Percentiles rank a stretch among this genome's conserved stretches.
Conservation (phyloP, 208 protist species). For the Blastocrithidia nonstop region DNA sequence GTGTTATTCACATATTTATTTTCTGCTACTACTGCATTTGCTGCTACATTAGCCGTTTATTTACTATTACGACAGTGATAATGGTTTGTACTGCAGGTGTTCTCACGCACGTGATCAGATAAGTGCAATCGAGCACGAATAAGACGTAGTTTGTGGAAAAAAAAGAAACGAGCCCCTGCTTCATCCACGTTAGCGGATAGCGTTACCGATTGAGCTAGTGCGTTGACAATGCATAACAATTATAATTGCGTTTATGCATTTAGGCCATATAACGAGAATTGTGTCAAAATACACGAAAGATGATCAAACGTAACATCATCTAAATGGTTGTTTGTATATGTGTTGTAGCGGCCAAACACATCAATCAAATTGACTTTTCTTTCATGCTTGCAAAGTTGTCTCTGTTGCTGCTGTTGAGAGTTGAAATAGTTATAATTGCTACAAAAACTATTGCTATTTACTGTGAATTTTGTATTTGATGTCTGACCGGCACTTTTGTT, state of each 20-base stretch:
- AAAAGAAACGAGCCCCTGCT: slow-evolving; percentile 54
- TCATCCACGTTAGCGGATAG: slow-evolving; percentile 48
- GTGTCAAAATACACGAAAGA: neutral
- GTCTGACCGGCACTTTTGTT: too few relatives aligned
- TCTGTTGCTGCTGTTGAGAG: slow-evolving; percentile 5
- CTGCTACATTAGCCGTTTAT: too few relatives aligned
- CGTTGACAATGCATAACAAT: slow-evolving; percentile 63
- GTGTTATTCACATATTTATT: too few relatives aligned
- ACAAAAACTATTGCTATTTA: too few relatives aligned
- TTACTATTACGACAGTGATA: too few relatives aligned
- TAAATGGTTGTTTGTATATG: neutral
- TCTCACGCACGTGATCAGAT: too few relatives aligned
- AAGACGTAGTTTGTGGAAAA: slow-evolving; percentile 37
- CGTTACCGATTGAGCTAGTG: slow-evolving; percentile 19
- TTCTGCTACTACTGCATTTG: too few relatives aligned
- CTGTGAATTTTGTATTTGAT: too few relatives aligned
- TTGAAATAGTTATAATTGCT: too few relatives aligned
- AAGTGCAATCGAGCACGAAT: slow-evolving; percentile 41
- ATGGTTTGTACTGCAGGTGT: too few relatives aligned
- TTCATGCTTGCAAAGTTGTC: neutral
- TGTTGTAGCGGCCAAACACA: neutral
- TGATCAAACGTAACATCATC: slow-evolving; percentile 5
- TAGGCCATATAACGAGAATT: slow-evolving; percentile 31
- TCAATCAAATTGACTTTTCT: neutral
- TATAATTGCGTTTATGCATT: slow-evolving; percentile 30